These are phyloP conservation scores for Cephaloascus albidus DNA, from an alignment of 805 yeast genomes.

Conservation along the genomic window DNA sequence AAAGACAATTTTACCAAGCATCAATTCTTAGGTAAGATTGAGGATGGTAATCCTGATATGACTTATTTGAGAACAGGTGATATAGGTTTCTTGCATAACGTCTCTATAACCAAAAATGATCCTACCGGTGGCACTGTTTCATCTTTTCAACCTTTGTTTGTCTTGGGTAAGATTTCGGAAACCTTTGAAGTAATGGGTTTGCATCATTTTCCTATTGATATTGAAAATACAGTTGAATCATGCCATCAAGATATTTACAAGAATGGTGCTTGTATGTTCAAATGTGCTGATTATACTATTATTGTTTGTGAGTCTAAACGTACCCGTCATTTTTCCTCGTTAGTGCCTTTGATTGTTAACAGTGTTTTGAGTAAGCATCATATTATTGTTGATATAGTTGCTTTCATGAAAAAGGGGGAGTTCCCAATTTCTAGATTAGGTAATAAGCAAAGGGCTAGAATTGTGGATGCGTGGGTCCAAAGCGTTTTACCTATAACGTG, in stretches of 20 bases:
- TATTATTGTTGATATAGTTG: constrained; percentile 72
- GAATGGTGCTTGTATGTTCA: constrained; percentile 57
- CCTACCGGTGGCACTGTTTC: constrained; percentile 24
- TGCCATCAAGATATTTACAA: constrained; percentile 50
- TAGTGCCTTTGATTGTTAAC: constrained; percentile 79
- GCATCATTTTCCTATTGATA: constrained; percentile 82
- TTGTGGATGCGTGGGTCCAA: constrained; percentile 46
- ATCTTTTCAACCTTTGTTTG: constrained; percentile 69
- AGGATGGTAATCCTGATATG: constrained; percentile 52
- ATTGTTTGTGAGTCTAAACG: constrained; percentile 61
- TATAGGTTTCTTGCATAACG: constrained; percentile 81
- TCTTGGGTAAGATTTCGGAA: constrained; percentile 74
- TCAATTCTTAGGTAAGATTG: constrained; percentile 57
- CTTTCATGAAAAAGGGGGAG: constrained; percentile 57
- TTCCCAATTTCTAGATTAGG: constrained; percentile 68
- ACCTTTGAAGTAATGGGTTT: constrained; percentile 89
- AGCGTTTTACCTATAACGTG: constrained; percentile 32
- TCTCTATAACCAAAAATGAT: constrained; percentile 35
- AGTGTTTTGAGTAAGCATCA: constrained; percentile 75
- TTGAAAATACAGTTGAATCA: constrained; percentile 45
- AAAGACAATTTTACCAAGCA: constrained; percentile 37
- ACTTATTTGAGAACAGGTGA: constrained; percentile 86
- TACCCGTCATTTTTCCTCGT: constrained; percentile 47
- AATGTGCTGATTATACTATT: constrained; percentile 71
- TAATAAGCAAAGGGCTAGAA: constrained; percentile 65